Percentiles rank a stretch among this genome's conserved stretches.
These are phyloP conservation scores for Medicago lupulina DNA, from an alignment of 306 rosid genomes.

Conservation along the genomic window DNA sequence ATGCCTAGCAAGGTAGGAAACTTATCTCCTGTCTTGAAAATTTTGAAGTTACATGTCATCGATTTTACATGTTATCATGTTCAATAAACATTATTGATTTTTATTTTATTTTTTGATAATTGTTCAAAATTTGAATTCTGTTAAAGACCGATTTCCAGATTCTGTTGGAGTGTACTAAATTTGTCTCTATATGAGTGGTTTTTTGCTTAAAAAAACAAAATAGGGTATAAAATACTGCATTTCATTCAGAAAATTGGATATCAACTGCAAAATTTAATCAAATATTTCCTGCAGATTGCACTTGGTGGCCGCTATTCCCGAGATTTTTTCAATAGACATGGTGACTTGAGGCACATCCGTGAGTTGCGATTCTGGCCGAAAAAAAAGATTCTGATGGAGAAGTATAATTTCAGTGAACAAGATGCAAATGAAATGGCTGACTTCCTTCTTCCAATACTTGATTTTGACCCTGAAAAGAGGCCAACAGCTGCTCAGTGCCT, in stretches of 20 bases:
- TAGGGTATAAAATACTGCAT: slow-evolving; percentile 15
- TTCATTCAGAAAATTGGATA: slow-evolving; percentile 31
- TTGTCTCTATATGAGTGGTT: slow-evolving; percentile 14
- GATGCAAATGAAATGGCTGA: slow-evolving; percentile 71
- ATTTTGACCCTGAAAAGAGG: slow-evolving; percentile 75
- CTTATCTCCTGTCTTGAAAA: slow-evolving; percentile 6
- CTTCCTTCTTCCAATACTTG: slow-evolving; percentile 73
- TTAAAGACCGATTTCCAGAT: too few species aligned
- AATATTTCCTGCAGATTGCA: slow-evolving; percentile 67
- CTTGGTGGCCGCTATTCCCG: slow-evolving; percentile 85
- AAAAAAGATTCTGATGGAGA: slow-evolving; percentile 71
- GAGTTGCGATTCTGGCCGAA: slow-evolving; percentile 83
- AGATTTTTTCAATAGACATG: slow-evolving; percentile 74
- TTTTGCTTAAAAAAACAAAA: not conserved
- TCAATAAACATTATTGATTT: slow-evolving; percentile 14
- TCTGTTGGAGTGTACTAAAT: not conserved
- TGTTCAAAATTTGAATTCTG: too few species aligned
- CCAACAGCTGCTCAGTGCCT: slow-evolving; percentile 89
- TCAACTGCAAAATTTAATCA: slow-evolving; percentile 31
- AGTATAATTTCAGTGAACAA: slow-evolving; percentile 78
- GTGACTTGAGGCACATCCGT: slow-evolving; percentile 81
- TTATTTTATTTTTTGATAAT: not conserved
- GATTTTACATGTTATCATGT: slow-evolving; percentile 7
- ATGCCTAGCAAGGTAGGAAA: slow-evolving; percentile 34
- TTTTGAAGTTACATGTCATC: not conserved